phyloP scores from a whole-genome alignment of 225 moss, liverwort and hornwort genomes.

The Sphagnum tenellum region DNA sequence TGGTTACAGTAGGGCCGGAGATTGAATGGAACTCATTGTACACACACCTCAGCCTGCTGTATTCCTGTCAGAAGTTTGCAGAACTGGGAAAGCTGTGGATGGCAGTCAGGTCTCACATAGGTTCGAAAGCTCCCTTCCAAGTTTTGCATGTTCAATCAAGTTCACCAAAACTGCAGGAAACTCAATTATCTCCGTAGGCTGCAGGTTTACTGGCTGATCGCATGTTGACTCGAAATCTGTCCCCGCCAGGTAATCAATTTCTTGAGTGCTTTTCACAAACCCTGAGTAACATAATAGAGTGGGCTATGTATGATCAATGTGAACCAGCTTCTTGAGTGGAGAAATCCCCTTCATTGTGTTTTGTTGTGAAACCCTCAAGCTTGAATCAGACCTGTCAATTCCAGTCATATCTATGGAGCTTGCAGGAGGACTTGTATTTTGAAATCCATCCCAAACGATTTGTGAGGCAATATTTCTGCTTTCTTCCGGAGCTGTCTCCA shows the following conservation, averaged over 20 bases:
- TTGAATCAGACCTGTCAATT: background rate
- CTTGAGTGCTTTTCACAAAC: slow-evolving; percentile 9
- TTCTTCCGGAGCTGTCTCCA: too few species aligned
- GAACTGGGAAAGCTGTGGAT: slow-evolving; percentile 36
- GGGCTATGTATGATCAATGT: slow-evolving; percentile 12
- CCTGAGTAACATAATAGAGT: slow-evolving; percentile 16
- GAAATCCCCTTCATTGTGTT: background rate
- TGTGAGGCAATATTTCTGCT: too few species aligned
- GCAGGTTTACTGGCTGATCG: slow-evolving; percentile 1
- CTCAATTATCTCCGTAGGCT: slow-evolving; percentile 30
- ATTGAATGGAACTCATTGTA: background rate
- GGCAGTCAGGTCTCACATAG: slow-evolving; percentile 32
- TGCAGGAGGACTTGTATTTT: too few species aligned
- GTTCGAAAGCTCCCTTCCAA: slow-evolving; percentile 25
- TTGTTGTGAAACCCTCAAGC: background rate
- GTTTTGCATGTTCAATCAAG: slow-evolving; percentile 11
- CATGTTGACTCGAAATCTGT: slow-evolving; percentile 42
- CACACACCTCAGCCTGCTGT: slow-evolving; percentile 23
- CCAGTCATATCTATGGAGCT: background rate
- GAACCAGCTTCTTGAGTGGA: background rate
- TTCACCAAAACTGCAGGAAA: slow-evolving; percentile 37
- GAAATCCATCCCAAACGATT: too few species aligned
- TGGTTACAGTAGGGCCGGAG: too few species aligned
- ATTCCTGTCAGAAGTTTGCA: slow-evolving; percentile 15
- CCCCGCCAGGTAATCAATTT: slow-evolving; percentile 31